Evolutionary conservation across 257 asterid species (phyloP).

Genomic region (Dorcoceras hygrometricum): DNA sequence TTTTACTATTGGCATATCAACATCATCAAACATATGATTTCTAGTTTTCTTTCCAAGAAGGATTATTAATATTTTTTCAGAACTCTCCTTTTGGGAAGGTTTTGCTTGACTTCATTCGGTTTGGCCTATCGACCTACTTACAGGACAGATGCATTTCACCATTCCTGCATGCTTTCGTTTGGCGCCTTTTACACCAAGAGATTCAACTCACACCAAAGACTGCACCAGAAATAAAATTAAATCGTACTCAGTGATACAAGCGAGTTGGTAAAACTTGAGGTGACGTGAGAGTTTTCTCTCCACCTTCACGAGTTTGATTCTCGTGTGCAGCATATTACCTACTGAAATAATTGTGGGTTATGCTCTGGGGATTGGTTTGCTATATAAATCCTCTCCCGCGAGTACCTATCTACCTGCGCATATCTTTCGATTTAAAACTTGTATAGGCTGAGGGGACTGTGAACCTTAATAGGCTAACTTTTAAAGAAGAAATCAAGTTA

Average conservation of each 20-base stretch:
- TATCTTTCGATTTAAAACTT: no score
- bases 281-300: no score
- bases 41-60: constrained; percentile 14
- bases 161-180: constrained; percentile 36
- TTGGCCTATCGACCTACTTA: constrained; percentile 37
- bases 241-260: no score
- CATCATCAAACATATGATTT: constrained; percentile 15
- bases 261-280: no score
- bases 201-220: constrained; percentile 34
- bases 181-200: constrained; percentile 36
- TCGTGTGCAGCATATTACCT: no score
- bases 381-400: no score
- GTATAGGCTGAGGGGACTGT: no score
- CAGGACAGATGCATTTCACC: constrained; percentile 25
- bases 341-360: no score
- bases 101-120: constrained; percentile 30
- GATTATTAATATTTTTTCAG: neutral
- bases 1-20: constrained; percentile 13
- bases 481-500: constrained; percentile 23
- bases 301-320: no score
- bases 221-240: constrained; percentile 19
- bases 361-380: no score
- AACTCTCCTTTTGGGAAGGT: constrained; percentile 26
- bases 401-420: no score
- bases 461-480: no score